Evolutionary conservation across 371 early-diverging fungal species (phyloP), one percentile per base, ranked within the genome.

Genomic region (Rhizopus microsporus): DNA sequence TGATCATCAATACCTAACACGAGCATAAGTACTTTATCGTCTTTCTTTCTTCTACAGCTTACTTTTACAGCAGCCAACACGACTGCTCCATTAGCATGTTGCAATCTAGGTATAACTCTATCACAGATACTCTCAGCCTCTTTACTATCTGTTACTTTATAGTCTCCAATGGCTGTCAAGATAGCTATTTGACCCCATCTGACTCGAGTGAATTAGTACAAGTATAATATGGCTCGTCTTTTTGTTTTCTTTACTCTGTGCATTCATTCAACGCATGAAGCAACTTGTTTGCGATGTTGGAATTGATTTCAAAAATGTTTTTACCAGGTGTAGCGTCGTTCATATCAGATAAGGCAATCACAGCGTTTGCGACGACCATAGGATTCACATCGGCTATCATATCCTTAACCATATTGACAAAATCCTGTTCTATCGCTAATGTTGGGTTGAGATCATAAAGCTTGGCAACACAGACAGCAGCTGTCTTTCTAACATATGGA

Each of bases 181-280:
- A 98, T 92, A 51, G 91, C 90, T 34, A 93, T 93, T 67, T 98
- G 97, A 35, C 95, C 95, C 99, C 99, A 98, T 75, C 91, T 91
- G 54, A n/a, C 23, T 23, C 23, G 23, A 23, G 2, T 23, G 23
- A 23, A 2, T 23, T 23, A 12, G 6, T 12, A 29, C n/a, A 39
- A 16, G 2, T 15, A 54, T 17, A 53, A 39, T 38, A 5, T 13
- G 31, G 16, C 32, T 15, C 8, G 10, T 37, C 8, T n/a, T 51
- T 33, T 32, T 51, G 7, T 35, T 51, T 7, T 52, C 9, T 29
- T 67, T 79, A 90, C 91, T 97, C 93, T 40, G 93, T 93, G 81
- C 98, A 99, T 74, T 97, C 97, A 71, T 97, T 97, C 56, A 99
- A 65, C 1, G 98, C 97, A 16, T 93, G 88, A 51, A 95, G 76